Percentiles rank a stretch among this genome's conserved stretches.
Conservation (phyloP, 306 rosid species). For the Cucumis sativus region Cucumber_9930_V3 NC_026655.2:11057001-11057500, state of each 20-base stretch:
- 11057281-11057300: neutral
- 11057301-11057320: slow-evolving; percentile 21
- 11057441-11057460: slow-evolving; percentile 80
- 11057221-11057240: neutral
- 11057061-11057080: slow-evolving; percentile 26
- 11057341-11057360: slow-evolving; percentile 45
- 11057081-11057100: neutral
- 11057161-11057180: neutral
- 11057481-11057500: slow-evolving; percentile 54
- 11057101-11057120: neutral
- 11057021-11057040: slow-evolving; percentile 19
- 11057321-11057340: slow-evolving; percentile 40
- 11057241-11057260: neutral
- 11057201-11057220: neutral
- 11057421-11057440: slow-evolving; percentile 56
- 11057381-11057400: slow-evolving; percentile 28
- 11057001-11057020: slow-evolving; percentile 29
- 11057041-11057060: slow-evolving; percentile 15
- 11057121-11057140: neutral
- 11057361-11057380: slow-evolving; percentile 32
- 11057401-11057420: slow-evolving; percentile 48
- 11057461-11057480: slow-evolving; percentile 40
- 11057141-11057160: neutral
- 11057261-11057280: neutral
- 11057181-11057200: neutral